Percentiles rank a stretch among this genome's conserved stretches.
phyloP scores from a whole-genome alignment of 2,329 filamentous ascomycete species.

The Exophiala dermatitidis region DNA sequence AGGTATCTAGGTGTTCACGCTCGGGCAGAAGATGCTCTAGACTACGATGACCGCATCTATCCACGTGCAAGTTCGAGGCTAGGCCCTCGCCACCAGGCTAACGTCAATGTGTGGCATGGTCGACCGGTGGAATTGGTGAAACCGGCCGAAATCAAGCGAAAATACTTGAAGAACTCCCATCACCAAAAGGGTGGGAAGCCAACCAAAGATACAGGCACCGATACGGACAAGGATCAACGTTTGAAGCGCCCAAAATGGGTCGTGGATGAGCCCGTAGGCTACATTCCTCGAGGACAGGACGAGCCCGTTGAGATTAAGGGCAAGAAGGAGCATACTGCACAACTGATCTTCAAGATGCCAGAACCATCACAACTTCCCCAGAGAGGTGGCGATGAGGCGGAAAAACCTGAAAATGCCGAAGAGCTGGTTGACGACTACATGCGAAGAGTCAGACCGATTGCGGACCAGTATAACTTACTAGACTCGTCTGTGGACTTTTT shows the following conservation, averaged over 20 bases:
- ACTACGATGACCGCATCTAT: slow-evolving; percentile 96
- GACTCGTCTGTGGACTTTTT: slow-evolving; percentile 76
- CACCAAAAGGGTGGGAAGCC: slow-evolving; percentile 70
- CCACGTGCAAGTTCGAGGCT: slow-evolving; percentile 88
- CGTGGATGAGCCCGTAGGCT: slow-evolving; percentile 82
- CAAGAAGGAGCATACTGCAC: slow-evolving; percentile 67
- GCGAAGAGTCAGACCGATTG: slow-evolving; percentile 57
- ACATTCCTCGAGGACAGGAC: slow-evolving; percentile 77
- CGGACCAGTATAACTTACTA: slow-evolving; percentile 62
- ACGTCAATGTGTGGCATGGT: slow-evolving; percentile 76
- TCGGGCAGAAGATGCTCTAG: slow-evolving; percentile 86
- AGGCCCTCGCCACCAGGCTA: slow-evolving; percentile 85
- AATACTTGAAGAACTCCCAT: slow-evolving; percentile 53
- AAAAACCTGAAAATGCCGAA: slow-evolving; percentile 37
- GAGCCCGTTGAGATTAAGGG: slow-evolving; percentile 52
- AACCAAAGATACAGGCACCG: slow-evolving; percentile 72
- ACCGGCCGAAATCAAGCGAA: slow-evolving; percentile 75
- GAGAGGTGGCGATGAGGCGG: slow-evolving; percentile 39
- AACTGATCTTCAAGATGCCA: slow-evolving; percentile 71
- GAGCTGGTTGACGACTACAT: slow-evolving; percentile 70
- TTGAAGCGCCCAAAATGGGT: slow-evolving; percentile 88
- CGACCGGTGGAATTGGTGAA: slow-evolving; percentile 85
- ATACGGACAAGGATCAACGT: slow-evolving; percentile 70
- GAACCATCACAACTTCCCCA: slow-evolving; percentile 43
- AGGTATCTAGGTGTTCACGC: slow-evolving; percentile 94